Percentiles rank a stretch among this genome's conserved stretches.
These are phyloP conservation scores for Astragalus membranaceus DNA, from an alignment of 306 rosid species.

Conservation along the genomic window DNA sequence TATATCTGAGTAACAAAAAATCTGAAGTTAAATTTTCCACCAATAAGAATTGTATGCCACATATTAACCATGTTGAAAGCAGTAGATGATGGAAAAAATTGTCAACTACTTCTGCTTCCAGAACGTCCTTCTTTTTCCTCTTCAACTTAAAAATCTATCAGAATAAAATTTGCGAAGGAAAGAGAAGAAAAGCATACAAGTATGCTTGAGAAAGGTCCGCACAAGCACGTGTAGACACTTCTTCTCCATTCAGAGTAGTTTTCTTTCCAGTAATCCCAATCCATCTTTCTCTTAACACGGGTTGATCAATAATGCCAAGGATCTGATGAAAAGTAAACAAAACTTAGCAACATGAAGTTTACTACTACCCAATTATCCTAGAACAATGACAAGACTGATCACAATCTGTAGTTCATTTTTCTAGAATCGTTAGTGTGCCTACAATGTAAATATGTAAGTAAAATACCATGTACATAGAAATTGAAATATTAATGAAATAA, in stretches of 20 bases:
- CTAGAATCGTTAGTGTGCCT: not conserved
- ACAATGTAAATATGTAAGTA: not conserved
- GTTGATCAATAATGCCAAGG: conserved; percentile 92
- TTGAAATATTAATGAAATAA: not conserved
- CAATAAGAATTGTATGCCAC: not conserved
- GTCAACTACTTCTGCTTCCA: not conserved
- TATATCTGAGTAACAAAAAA: conserved; percentile 45
- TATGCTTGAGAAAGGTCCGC: conserved; percentile 66
- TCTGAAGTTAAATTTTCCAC: not conserved
- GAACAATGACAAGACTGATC: not conserved
- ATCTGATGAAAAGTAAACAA: conserved; percentile 43
- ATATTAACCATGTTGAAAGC: conserved; percentile 9
- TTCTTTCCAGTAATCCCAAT: conserved; percentile 67
- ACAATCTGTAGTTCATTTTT: not conserved
- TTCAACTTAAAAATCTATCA: conserved; percentile 1
- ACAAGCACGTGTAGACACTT: conserved; percentile 69
- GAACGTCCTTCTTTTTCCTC: not conserved
- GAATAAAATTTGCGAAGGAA: not conserved
- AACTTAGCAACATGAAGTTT: conserved; percentile 2
- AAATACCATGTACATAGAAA: not conserved
- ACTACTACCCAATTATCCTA: conserved; percentile 3
- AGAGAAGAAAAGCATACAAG: conserved; percentile 45
- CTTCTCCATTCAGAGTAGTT: conserved; percentile 75
- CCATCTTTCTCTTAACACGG: conserved; percentile 89
- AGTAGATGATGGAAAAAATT: conserved; percentile 1